Conservation (phyloP, 306 rosid species). For the Dicorynia guianensis region DNA sequence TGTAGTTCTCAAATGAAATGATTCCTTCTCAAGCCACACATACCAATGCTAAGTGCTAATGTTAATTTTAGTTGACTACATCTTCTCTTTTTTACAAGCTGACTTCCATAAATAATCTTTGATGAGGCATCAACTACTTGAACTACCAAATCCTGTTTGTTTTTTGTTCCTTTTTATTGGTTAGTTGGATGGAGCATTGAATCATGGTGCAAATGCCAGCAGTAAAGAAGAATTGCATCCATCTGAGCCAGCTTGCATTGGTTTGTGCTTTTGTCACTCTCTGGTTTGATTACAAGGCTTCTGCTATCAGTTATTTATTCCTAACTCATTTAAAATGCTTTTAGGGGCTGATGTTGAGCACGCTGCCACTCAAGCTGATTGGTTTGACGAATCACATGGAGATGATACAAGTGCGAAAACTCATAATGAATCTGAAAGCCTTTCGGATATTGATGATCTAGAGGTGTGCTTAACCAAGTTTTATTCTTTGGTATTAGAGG, state of each 20-base stretch:
- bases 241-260: constrained; percentile 34
- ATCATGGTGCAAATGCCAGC: constrained; percentile 32
- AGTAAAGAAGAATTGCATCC: constrained; percentile 34
- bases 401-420: constrained; percentile 40
- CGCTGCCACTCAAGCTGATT: constrained; percentile 30
- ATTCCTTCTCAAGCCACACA: constrained; percentile 20
- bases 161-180: constrained; percentile 32
- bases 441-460: constrained; percentile 69
- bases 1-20: constrained; percentile 5
- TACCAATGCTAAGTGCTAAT: constrained; percentile 12
- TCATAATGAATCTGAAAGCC: constrained; percentile 57
- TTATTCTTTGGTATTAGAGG: neutral
- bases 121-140: neutral
- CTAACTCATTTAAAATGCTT: constrained; percentile 21
- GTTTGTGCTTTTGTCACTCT: constrained; percentile 28
- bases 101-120: neutral
- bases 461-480: constrained; percentile 55
- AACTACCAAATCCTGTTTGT: constrained; percentile 9
- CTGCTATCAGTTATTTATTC: constrained; percentile 19
- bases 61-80: constrained; percentile 6
- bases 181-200: constrained; percentile 43
- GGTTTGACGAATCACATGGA: constrained; percentile 29
- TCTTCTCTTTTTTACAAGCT: constrained; percentile 11
- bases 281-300: neutral
- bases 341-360: constrained; percentile 40